Base-by-base conservation (phyloP, 306 rosid species). In the Senna tora region DNA sequence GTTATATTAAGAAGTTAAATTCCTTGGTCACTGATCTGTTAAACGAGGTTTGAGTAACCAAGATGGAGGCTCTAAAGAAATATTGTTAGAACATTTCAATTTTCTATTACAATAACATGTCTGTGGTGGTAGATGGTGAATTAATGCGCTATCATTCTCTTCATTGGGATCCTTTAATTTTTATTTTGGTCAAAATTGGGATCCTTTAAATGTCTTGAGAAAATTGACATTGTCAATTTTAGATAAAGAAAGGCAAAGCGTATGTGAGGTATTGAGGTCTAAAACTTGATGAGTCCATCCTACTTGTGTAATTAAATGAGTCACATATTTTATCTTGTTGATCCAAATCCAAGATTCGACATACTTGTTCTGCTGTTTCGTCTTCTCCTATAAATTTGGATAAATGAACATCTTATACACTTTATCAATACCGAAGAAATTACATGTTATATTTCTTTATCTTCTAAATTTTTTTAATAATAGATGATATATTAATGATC, bases 41-140 rank as follows among this genome's bases (percentile, higher is more conserved):
- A 70, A 70, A 75, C 72, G 77, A 58, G 58, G 59, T 81, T 61
- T 83, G 79, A 69, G 62, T 69, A 6, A 80, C 69, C 62, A 63
- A 45, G 33, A 55, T 9, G 56, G 73, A 34, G 50, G 49, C 73
- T 17, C 14, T 52, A 32, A 28, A 49, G 59, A 68, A 73, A 60
- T 67, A 64, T 32, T 42, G 43, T 79, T 63, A 72, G 71, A 66
- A 63, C 75, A 70, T 62, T 61, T 30, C 10, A 34, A 36, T 51
- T 47, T 20, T 52, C 42, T n/a, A 39, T 73, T 73, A 66, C 39
- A 70, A 14, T 43, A 79, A 69, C 65, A 41, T 43, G 75, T n/a
- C 65, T 72, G 69, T 49, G 64, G 13, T 65, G 57, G 65, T 55
- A 49, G 75, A 46, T 51, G 38, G 77, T 52, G 38, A 61, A 22